These are phyloP conservation scores for Pseudocercospora fuligena DNA, from an alignment of 2,329 filamentous ascomycete genomes.

Conservation along the genomic window DNA sequence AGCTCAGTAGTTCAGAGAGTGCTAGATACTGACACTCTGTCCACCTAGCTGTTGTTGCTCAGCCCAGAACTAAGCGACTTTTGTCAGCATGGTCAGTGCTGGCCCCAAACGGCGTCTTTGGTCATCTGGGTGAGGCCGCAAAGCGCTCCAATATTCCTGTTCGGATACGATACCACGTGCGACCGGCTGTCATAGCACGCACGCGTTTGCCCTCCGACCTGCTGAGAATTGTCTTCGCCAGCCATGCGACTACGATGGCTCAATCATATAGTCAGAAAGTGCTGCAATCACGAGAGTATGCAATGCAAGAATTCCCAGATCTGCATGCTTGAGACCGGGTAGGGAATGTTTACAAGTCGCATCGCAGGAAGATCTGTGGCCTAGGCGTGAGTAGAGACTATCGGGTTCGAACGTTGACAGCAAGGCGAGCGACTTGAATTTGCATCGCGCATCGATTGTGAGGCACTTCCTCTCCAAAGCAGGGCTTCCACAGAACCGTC, in stretches of 20 bases:
- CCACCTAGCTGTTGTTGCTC: not conserved
- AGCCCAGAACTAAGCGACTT: not conserved
- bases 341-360: not conserved
- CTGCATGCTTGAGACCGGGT: not conserved
- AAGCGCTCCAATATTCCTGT: not conserved
- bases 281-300: not conserved
- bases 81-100: not conserved
- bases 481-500: no score
- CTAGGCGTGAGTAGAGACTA: not conserved
- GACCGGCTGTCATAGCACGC: not conserved
- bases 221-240: not conserved
- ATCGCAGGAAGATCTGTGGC: not conserved
- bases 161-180: no score
- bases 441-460: not conserved
- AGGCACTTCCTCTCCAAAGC: not conserved
- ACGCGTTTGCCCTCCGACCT: no score
- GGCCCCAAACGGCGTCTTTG: not conserved
- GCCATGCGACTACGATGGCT: not conserved
- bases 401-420: not conserved
- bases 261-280: not conserved
- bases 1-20: no score
- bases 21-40: not conserved
- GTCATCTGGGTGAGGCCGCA: not conserved
- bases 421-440: not conserved
- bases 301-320: not conserved